Evolutionary conservation across 75 land plant genomes (phyloP).

Genomic region (Cryptomeria japonica): DNA sequence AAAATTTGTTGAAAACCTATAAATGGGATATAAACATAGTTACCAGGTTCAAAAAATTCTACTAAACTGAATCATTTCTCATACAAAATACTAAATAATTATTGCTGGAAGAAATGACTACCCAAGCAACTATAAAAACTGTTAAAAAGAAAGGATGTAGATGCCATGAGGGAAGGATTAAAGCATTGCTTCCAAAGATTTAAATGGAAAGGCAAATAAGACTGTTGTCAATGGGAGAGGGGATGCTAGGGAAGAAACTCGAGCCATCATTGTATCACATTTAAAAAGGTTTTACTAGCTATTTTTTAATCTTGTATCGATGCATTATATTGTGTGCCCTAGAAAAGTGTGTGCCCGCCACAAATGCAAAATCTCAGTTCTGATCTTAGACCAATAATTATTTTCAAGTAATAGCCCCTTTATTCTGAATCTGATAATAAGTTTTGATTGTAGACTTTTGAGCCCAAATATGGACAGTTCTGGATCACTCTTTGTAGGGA

Average conservation of each 20-base stretch:
- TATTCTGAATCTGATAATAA: background rate
- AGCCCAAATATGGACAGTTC: slow-evolving; percentile 89
- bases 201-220: background rate
- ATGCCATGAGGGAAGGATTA: background rate
- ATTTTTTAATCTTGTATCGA: background rate
- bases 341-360: background rate
- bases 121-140: background rate
- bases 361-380: background rate
- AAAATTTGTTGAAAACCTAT: background rate
- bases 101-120: background rate
- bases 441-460: slow-evolving; percentile 64
- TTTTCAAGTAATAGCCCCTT: background rate
- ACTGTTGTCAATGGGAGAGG: background rate
- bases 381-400: background rate
- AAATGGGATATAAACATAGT: background rate
- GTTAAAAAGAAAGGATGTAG: background rate
- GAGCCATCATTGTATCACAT: background rate
- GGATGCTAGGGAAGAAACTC: background rate
- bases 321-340: background rate
- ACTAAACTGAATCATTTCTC: too few species aligned
- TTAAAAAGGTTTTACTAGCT: background rate
- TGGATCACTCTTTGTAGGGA: slow-evolving; percentile 88
- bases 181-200: background rate
- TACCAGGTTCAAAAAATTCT: too few species aligned
- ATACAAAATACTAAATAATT: too few species aligned